Conservation (phyloP, 1,284 basidiomycete species). For the Phylloporus sp. region DNA sequence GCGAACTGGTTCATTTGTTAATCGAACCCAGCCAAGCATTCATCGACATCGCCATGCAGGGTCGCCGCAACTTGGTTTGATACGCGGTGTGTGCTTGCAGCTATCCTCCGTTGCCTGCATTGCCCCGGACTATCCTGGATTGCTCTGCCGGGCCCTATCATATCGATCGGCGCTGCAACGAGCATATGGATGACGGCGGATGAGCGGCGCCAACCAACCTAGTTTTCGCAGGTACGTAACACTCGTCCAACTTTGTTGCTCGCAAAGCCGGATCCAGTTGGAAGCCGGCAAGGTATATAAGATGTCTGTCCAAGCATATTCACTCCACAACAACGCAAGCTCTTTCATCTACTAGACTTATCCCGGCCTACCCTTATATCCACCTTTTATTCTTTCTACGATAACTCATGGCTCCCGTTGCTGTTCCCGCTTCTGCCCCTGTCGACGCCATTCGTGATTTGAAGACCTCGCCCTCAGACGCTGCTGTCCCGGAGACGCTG, state of each 20-base stretch:
- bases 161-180: background rate
- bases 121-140: background rate
- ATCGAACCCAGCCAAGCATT: background rate
- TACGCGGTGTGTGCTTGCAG: background rate
- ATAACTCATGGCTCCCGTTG: slow-evolving; percentile 25
- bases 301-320: background rate
- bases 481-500: slow-evolving; percentile 23
- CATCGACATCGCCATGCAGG: background rate
- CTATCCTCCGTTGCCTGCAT: background rate
- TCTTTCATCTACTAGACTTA: background rate
- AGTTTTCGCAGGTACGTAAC: background rate
- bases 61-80: background rate
- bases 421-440: slow-evolving; percentile 15
- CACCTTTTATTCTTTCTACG: background rate
- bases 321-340: background rate
- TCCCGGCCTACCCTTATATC: background rate
- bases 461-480: slow-evolving; percentile 21
- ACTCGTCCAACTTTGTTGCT: background rate
- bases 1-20: background rate
- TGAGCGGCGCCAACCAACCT: background rate
- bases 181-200: background rate
- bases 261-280: slow-evolving; percentile 1
- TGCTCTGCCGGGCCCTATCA: background rate
- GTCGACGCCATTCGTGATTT: slow-evolving; percentile 16
- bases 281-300: slow-evolving; percentile 3